Evolutionary conservation across 75 land plant genomes (phyloP), one percentile per base, ranked within the genome.

Genomic region (Sequoia sempervirens): DNA sequence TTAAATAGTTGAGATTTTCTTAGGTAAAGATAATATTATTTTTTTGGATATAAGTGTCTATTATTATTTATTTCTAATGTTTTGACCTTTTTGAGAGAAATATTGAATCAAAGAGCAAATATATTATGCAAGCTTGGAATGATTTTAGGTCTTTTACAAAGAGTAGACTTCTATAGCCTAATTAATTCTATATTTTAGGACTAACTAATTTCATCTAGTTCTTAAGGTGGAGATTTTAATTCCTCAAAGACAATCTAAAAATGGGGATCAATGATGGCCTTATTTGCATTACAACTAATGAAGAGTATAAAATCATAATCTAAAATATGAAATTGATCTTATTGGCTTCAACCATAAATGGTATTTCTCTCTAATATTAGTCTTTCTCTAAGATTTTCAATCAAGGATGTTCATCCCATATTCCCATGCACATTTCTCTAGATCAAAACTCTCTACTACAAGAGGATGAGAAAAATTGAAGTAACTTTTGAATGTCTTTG

Each of bases 361-460:
- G 76, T 94, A 94, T 12, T 90, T 83, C 17, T 82, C 53, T 47
- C 90, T 94, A 5, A 95, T 92, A 82, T 94, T 93, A n/a, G 94
- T 88, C 78, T 80, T 87, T 84, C 96, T 91, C 97, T 94, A 95
- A 0, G 92, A 94, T 46, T 88, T 81, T n/a, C 94, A 87, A 80
- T 94, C 97, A 73, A 95, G 88, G 40, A 95, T 80, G 83, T 95
- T 95, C 96, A 95, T 90, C 28, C 97, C 97, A 91, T 90, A 94
- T 32, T 91, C 91, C 97, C 97, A 95, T 13, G 90, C 94, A 84
- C 96, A 94, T 82, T 89, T 85, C 26, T 94, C 90, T 26, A 84
- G 90, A 64, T 95, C 85, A 76, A 95, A 92, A 38, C 86, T 89
- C 11, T 84, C 75, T 50, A 94, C 75, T 61, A 95, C 90, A 14